These are phyloP conservation scores for Entomortierella lignicola DNA, from an alignment of 192 early-diverging fungal genomes.

Conservation along the genomic window DNA sequence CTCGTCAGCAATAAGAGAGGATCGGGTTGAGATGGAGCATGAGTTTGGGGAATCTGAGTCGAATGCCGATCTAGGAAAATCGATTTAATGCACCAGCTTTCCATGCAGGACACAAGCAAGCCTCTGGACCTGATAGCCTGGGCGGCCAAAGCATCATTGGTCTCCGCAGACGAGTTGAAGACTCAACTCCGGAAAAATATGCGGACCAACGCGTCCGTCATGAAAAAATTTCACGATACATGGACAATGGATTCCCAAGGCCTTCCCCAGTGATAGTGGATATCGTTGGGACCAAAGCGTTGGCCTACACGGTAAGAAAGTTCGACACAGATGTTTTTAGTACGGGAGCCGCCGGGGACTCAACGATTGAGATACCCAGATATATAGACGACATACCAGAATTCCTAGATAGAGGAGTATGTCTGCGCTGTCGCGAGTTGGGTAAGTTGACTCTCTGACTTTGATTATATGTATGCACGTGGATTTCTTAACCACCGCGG, in stretches of 20 bases:
- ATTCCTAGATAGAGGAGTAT: conserved; percentile 7
- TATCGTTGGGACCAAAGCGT: conserved; percentile 8
- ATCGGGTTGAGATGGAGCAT: conserved; percentile 3
- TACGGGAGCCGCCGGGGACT: conserved; percentile 7
- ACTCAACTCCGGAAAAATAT: conserved; percentile 19
- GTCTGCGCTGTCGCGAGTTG: conserved; percentile 9
- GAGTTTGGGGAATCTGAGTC: conserved; percentile 9
- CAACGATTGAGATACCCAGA: conserved; percentile 14
- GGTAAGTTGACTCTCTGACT: no score
- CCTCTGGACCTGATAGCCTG: conserved; percentile 14
- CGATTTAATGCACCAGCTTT: conserved; percentile 21
- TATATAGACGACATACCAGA: not conserved
- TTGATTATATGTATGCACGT: no score
- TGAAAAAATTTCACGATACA: conserved; percentile 6
- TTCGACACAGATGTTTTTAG: conserved; percentile 13
- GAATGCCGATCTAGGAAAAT: conserved; percentile 7
- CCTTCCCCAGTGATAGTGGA: conserved; percentile 10
- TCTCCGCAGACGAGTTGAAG: conserved; percentile 1
- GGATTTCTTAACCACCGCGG: no score
- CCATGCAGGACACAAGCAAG: not conserved
- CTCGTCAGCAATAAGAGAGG: conserved; percentile 7
- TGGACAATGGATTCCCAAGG: conserved; percentile 2
- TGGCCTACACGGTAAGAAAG: conserved; percentile 12
- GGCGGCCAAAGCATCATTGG: conserved; percentile 7
- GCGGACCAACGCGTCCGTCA: conserved; percentile 4